Percentiles rank a stretch among this genome's conserved stretches.
Evolutionary conservation across 306 rosid species (phyloP).

Genomic region (Alnus rubra): DNA sequence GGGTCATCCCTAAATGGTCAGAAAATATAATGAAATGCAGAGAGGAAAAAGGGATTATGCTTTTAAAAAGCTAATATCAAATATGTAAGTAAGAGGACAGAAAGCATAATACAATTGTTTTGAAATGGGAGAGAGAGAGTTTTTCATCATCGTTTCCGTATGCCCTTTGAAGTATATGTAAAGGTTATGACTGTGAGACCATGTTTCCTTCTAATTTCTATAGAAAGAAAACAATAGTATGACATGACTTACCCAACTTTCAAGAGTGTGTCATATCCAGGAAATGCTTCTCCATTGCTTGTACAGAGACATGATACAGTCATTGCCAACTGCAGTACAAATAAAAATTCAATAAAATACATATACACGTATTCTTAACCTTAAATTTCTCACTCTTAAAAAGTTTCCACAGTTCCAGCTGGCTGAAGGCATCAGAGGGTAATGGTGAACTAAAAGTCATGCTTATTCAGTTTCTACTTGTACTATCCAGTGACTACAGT

Average conservation of each 20-base stretch:
- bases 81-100: neutral
- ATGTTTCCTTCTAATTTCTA: neutral
- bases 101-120: neutral
- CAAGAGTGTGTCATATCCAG: constrained; percentile 79
- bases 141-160: neutral
- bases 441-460: neutral
- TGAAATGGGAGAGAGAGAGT: neutral
- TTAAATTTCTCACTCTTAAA: neutral
- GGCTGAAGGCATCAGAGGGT: neutral
- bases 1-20: neutral
- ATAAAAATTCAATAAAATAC: constrained; percentile 31
- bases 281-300: constrained; percentile 76
- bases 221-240: neutral
- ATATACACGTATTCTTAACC: constrained; percentile 11
- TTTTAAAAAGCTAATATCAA: neutral
- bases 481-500: neutral
- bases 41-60: neutral
- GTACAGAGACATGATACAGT: constrained; percentile 65
- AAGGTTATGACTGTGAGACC: neutral
- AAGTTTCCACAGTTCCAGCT: neutral
- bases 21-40: neutral
- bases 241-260: constrained; percentile 77
- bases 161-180: neutral
- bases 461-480: neutral
- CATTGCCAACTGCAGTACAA: constrained; percentile 72